A percentile compares a stretch with the other conserved stretches of the same genome.
Conservation (phyloP, 2,329 filamentous ascomycete species). For the Alternaria consortialis region DNA sequence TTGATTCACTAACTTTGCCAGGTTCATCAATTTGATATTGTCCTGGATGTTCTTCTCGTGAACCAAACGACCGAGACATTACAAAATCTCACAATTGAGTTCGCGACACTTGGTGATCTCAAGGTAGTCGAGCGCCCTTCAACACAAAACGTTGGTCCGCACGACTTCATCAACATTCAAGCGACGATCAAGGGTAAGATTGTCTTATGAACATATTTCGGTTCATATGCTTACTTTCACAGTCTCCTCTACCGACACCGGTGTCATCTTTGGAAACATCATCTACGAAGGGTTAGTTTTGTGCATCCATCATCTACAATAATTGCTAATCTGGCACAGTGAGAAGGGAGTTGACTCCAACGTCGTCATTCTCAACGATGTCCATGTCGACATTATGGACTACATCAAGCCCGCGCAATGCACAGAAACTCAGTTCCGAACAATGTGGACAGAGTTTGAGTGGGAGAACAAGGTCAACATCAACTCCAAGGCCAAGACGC, state of each 20-base stretch:
- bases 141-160: constrained; percentile 92
- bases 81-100: constrained; percentile 96
- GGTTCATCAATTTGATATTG: constrained; percentile 96
- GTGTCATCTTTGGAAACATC: constrained; percentile 98
- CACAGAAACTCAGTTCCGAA: constrained; percentile 97
- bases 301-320: not conserved
- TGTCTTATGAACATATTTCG: constrained; percentile 37
- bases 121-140: constrained; percentile 97
- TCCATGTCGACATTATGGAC: constrained; percentile 99
- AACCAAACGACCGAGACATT: constrained; percentile 97
- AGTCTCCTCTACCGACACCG: constrained; percentile 96
- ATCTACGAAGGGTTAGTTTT: constrained; percentile 81
- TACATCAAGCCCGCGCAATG: constrained; percentile 98
- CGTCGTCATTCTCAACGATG: constrained; percentile 96
- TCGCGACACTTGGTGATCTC: constrained; percentile 95
- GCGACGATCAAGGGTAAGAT: constrained; percentile 96
- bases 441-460: constrained; percentile 99
- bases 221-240: constrained; percentile 17
- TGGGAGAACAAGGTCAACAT: constrained; percentile 99
- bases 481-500: constrained; percentile 92
- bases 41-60: constrained; percentile 93
- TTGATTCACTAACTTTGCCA: constrained; percentile 23
- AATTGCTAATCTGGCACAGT: constrained; percentile 75
- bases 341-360: constrained; percentile 69
- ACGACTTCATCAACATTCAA: constrained; percentile 98